Percentiles rank a stretch among this genome's conserved stretches.
Conservation (phyloP, 2,329 filamentous ascomycete genomes). For the Penicillium sp. region DNA sequence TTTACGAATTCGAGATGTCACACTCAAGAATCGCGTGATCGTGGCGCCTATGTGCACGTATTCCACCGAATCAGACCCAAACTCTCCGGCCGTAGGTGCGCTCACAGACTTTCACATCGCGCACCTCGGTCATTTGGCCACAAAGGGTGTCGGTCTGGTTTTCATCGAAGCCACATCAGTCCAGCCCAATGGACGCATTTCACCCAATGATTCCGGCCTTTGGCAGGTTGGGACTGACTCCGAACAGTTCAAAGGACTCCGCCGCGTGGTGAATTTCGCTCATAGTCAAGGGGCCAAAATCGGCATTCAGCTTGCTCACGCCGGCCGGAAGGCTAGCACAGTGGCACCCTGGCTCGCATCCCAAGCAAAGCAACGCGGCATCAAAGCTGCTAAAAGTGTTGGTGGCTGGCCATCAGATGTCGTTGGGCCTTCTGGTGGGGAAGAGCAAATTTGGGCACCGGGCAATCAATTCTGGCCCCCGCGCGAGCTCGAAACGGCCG, state of each 20-base stretch:
- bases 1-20: slow-evolving; percentile 54
- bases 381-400: slow-evolving; percentile 48
- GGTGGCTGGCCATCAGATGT: slow-evolving; percentile 56
- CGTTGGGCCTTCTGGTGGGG: slow-evolving; percentile 32
- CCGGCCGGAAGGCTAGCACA: slow-evolving; percentile 62
- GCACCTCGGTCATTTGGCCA: slow-evolving; percentile 73
- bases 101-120: slow-evolving; percentile 77
- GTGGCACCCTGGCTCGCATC: slow-evolving; percentile 49
- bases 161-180: slow-evolving; percentile 78
- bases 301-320: slow-evolving; percentile 77
- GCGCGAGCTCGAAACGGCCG: slow-evolving; percentile 62
- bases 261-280: slow-evolving; percentile 67
- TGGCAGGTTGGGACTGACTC: slow-evolving; percentile 64
- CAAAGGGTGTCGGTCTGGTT: slow-evolving; percentile 68
- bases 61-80: slow-evolving; percentile 51
- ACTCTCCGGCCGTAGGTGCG: slow-evolving; percentile 53
- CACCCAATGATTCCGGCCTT: slow-evolving; percentile 59
- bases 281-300: slow-evolving; percentile 74
- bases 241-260: slow-evolving; percentile 66
- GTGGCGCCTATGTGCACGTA: slow-evolving; percentile 65
- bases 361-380: slow-evolving; percentile 14
- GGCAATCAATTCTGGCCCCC: slow-evolving; percentile 63
- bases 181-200: slow-evolving; percentile 73
- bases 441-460: slow-evolving; percentile 57
- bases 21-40: slow-evolving; percentile 63